phyloP scores from a whole-genome alignment of 2,329 filamentous ascomycete species.

The Fusarium dimerum region DNA sequence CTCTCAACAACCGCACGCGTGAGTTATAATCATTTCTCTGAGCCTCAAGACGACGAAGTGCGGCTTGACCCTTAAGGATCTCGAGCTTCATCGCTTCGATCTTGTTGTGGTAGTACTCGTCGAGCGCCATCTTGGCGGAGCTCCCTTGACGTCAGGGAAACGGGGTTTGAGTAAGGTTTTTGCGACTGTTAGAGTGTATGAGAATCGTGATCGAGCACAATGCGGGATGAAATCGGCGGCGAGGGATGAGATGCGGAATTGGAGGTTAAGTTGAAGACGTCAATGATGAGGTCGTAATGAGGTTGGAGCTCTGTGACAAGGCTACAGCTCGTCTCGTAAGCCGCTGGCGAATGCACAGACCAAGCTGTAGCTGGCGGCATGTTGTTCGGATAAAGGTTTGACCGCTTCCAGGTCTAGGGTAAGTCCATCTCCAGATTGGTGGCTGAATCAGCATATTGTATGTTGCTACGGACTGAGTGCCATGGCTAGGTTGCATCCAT shows the following conservation, averaged over 20 bases:
- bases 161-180: slow-evolving; percentile 6
- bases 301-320: slow-evolving; percentile 36
- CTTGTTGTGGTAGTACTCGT: slow-evolving; percentile 99
- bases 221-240: slow-evolving; percentile 5
- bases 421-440: background rate
- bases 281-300: slow-evolving; percentile 27
- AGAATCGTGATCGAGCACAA: slow-evolving; percentile 1
- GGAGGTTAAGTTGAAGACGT: slow-evolving; percentile 11
- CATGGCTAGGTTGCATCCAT: no score
- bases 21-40: slow-evolving; percentile 99
- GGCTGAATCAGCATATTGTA: no score
- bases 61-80: slow-evolving; percentile 98
- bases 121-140: slow-evolving; percentile 82
- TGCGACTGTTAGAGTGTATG: background rate
- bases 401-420: slow-evolving; percentile 20
- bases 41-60: slow-evolving; percentile 90
- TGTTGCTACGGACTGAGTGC: background rate
- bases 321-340: slow-evolving; percentile 39
- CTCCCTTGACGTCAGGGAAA: slow-evolving; percentile 25
- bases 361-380: slow-evolving; percentile 16
- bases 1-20: slow-evolving; percentile 86
- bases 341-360: slow-evolving; percentile 27
- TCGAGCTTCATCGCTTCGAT: slow-evolving; percentile 99
- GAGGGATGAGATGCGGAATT: slow-evolving; percentile 15
- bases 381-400: slow-evolving; percentile 19